Base-by-base conservation (phyloP, 306 rosid species). In the Medicago arabica region DNA sequence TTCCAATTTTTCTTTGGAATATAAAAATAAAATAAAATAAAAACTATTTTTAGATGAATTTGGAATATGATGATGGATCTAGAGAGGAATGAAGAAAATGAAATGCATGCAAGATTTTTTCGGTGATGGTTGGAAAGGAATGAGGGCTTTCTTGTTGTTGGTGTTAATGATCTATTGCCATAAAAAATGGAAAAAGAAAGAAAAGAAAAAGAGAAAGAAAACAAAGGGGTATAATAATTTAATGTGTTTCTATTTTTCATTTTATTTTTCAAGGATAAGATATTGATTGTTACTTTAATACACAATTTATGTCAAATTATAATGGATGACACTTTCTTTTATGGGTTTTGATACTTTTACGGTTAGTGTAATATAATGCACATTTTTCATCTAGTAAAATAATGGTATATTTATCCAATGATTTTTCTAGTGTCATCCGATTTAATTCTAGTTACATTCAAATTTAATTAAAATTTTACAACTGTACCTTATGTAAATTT, bases 111-210 rank as follows among this genome's bases (percentile, higher is more conserved):
- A 38, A 68, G 54, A 61, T 50, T 12, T 59, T 28, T 14, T 14
- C 14, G 55, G 58, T 43, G 19, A 66, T 15, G 50, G 39, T 6
- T 58, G 39, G 9, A 23, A 23, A 1, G 36, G 28, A 55, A 71
- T 31, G 51, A 18, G 67, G 53, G 17, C 38, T 39, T 69, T 77
- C 43, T 51, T 73, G 28, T 69, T 77, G 36, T 51, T 73, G 28
- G 65, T 44, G 75, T 10, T 36, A 44, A n/a, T 57, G 74, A 72
- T 82, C 74, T 75, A 85, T 63, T 84, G 67, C 78, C 75, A 71
- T 80, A 72, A 78, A 78, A 81, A 62, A 36, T 43, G 72, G 78
- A 75, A 69, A 76, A 76, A 36, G 40, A 14, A 71, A 65, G 9
- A 41, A 18, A 17, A 74, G n/a, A 51, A 60, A 62, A 51, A 21